These are phyloP conservation scores for Whalleya microplaca DNA, from an alignment of 2,329 filamentous ascomycete species.

Conservation along the genomic window DNA sequence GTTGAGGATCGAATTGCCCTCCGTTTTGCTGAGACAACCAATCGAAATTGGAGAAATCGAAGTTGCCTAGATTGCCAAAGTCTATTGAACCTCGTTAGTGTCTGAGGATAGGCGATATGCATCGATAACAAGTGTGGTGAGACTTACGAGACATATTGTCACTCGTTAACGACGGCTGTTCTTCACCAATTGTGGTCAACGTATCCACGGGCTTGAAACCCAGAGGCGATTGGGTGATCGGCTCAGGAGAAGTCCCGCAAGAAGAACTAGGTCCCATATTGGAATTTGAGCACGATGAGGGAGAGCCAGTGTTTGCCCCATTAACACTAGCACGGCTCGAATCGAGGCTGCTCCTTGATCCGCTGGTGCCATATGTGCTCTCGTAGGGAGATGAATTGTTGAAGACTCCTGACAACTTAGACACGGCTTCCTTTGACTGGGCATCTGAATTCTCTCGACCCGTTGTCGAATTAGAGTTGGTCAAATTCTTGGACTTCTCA, in stretches of 20 bases:
- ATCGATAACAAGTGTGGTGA: background rate
- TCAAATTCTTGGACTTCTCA: slow-evolving; percentile 37
- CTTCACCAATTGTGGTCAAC: slow-evolving; percentile 68
- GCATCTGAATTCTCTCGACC: slow-evolving; percentile 41
- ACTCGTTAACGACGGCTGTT: slow-evolving; percentile 51
- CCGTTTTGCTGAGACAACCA: slow-evolving; percentile 81
- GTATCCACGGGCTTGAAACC: slow-evolving; percentile 67
- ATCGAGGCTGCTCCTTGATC: slow-evolving; percentile 55
- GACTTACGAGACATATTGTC: slow-evolving; percentile 54
- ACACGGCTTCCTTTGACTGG: slow-evolving; percentile 53
- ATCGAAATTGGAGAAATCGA: slow-evolving; percentile 64
- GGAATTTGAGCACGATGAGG: slow-evolving; percentile 65
- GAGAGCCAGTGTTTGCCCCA: slow-evolving; percentile 64
- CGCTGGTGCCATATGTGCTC: slow-evolving; percentile 46
- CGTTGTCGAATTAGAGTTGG: slow-evolving; percentile 40
- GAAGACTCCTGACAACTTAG: slow-evolving; percentile 62
- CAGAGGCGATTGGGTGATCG: slow-evolving; percentile 71
- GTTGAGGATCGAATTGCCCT: slow-evolving; percentile 84
- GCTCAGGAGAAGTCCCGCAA: slow-evolving; percentile 79
- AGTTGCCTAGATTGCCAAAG: slow-evolving; percentile 43
- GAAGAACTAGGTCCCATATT: slow-evolving; percentile 64
- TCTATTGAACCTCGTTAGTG: slow-evolving; percentile 32
- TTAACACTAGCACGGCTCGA: slow-evolving; percentile 51
- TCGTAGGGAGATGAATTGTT: slow-evolving; percentile 48
- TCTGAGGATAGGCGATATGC: slow-evolving; percentile 31